phyloP scores from a whole-genome alignment of 805 yeast species.

The Candida peoriensis region DNA sequence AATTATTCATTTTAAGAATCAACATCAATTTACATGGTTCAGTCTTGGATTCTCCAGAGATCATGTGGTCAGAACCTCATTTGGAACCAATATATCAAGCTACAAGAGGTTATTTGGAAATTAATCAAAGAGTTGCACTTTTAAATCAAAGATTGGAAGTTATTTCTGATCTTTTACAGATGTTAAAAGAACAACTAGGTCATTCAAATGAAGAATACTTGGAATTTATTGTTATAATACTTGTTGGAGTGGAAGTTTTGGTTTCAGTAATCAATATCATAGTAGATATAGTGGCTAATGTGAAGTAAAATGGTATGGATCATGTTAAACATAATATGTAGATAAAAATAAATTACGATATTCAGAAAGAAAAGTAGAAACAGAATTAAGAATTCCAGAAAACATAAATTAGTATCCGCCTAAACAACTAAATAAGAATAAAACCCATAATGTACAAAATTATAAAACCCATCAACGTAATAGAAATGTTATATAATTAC shows the following conservation, averaged over 20 bases:
- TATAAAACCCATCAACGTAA: conserved; percentile 11
- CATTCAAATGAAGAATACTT: conserved; percentile 91
- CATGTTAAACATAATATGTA: neutral
- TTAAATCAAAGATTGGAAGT: conserved; percentile 92
- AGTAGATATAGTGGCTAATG: conserved; percentile 44
- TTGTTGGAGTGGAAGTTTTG: conserved; percentile 88
- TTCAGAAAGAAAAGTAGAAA: neutral
- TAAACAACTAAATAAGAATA: conserved; percentile 11
- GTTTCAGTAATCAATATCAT: conserved; percentile 82
- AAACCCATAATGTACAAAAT: conserved; percentile 19
- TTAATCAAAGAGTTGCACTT: conserved; percentile 86
- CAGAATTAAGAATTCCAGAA: conserved; percentile 8
- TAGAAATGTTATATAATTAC: conserved; percentile 4
- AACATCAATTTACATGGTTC: conserved; percentile 82
- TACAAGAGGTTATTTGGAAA: conserved; percentile 90
- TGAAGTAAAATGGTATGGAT: conserved; percentile 6
- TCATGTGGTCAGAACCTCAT: conserved; percentile 99
- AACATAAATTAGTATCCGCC: conserved; percentile 17
- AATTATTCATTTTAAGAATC: conserved; percentile 80
- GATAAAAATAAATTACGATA: neutral
- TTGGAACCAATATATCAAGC: conserved; percentile 97
- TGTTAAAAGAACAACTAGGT: conserved; percentile 95
- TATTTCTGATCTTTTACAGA: conserved; percentile 84
- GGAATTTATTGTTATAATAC: conserved; percentile 83
- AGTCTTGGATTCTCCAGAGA: conserved; percentile 92